These are phyloP conservation scores for Globisporangium cylindrosporum DNA, from an alignment of 352 stramenopile genomes.

Conservation along the genomic window DNA sequence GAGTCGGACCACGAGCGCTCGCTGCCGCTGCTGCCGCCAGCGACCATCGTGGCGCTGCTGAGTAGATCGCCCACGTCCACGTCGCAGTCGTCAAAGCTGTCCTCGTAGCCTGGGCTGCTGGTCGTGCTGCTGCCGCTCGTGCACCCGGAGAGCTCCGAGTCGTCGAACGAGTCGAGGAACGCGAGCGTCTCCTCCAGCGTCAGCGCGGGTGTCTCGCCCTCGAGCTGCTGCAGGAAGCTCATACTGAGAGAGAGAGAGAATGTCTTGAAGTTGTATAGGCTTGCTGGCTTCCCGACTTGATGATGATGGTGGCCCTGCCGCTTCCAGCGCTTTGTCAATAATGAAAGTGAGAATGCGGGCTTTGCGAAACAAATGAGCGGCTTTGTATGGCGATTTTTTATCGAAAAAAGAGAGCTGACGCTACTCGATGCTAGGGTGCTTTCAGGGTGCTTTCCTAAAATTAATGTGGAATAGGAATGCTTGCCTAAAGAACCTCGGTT, in stretches of 20 bases:
- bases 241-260: neutral
- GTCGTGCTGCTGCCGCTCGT: neutral
- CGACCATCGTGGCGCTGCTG: neutral
- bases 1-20: constrained; percentile 12
- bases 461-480: neutral
- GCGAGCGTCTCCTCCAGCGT: constrained; percentile 21
- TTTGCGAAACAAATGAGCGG: neutral
- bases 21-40: constrained; percentile 5
- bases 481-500: neutral
- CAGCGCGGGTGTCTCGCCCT: constrained; percentile 9
- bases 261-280: neutral
- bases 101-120: neutral
- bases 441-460: neutral
- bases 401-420: neutral
- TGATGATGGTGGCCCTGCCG: neutral
- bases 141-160: neutral
- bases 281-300: neutral
- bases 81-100: neutral
- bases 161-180: constrained; percentile 18
- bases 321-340: neutral
- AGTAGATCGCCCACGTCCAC: constrained; percentile 4
- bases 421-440: too few species aligned
- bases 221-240: constrained; percentile 16
- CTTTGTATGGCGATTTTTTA: neutral
- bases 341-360: neutral